Evolutionary conservation across 305 asterid genomes (phyloP), one percentile per base, ranked within the genome.

Genomic region (Lippia alba): DNA sequence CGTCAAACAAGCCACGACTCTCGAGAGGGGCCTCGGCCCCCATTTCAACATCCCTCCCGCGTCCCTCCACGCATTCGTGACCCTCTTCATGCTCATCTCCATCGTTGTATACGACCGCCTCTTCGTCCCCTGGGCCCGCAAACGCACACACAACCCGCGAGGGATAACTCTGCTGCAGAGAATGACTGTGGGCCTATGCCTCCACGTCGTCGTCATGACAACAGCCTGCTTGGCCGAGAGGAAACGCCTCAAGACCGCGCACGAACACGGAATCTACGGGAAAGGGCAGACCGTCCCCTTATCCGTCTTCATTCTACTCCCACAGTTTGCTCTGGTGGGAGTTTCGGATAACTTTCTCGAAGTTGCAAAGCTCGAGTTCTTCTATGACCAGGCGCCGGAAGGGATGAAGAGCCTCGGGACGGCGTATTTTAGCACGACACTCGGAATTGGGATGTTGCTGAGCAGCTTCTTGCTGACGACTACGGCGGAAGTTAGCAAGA

Each of bases 361-460:
- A 46, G 91, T 87, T 8, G 88, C 88, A 0, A 89, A 87, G 66
- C 66, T 89, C 0, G 91, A 89, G 71, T 85, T 87, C 51, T 89
- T 89, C 80, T 89, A 89, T 11, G 93, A 89, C 12, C 96, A 87
- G 9, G 93, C 96, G 2, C 93, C 96, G 8, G 79, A 83, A 60
- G 89, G 90, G 5, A 87, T 89, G 93, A 89, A 86, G 69, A 86
- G 93, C n/a, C 86, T 90, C 0, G 95, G 96, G 33, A 78, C 96
- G 0, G 86, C 96, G 0, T 90, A 90, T 57, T 86, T 78, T 9
- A 90, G 88, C 4, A 88, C 89, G 0, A 86, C 89, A 49, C 63
- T 90, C 34, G 91, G 95, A 6, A 56, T 82, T 24, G 96, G 96
- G 0, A 73, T 61, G 59, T 88, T 83, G 71, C 57, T 90, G 65